Evolutionary conservation across 805 yeast species (phyloP).

Genomic region (Yamadazyma ubonensis): DNA sequence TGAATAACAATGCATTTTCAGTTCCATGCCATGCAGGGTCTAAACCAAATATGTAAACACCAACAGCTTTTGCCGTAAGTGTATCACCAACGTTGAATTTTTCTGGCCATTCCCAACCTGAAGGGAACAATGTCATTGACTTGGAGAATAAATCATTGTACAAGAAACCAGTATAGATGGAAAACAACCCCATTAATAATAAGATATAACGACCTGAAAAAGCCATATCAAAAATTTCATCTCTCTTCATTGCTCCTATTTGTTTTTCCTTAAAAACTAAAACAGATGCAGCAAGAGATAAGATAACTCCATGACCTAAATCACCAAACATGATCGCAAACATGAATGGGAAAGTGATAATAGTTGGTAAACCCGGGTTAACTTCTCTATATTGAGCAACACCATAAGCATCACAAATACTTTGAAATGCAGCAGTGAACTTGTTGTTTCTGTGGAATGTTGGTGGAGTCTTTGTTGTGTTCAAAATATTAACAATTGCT

Average conservation of each 20-base stretch:
- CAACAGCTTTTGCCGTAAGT: slow-evolving; percentile 3
- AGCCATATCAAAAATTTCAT: slow-evolving; percentile 97
- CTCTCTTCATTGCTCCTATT: slow-evolving; percentile 68
- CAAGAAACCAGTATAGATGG: slow-evolving; percentile 91
- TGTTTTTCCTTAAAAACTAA: slow-evolving; percentile 74
- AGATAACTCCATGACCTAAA: slow-evolving; percentile 89
- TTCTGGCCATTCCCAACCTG: slow-evolving; percentile 95
- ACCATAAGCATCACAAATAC: slow-evolving; percentile 94
- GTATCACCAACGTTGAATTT: slow-evolving; percentile 63
- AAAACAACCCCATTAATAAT: slow-evolving; percentile 88
- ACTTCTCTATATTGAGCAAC: slow-evolving; percentile 90
- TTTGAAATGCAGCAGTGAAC: slow-evolving; percentile 90
- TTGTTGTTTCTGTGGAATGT: slow-evolving; percentile 94
- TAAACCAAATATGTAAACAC: slow-evolving; percentile 75
- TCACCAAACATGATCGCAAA: slow-evolving; percentile 99
- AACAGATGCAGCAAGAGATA: slow-evolving; percentile 68
- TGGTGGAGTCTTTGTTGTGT: slow-evolving; percentile 87
- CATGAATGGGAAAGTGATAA: slow-evolving; percentile 96
- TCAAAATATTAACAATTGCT: slow-evolving; percentile 53
- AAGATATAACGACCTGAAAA: slow-evolving; percentile 88
- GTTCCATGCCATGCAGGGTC: slow-evolving; percentile 98
- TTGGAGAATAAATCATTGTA: slow-evolving; percentile 93
- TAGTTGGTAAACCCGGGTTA: slow-evolving; percentile 93
- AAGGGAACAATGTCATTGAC: slow-evolving; percentile 80
- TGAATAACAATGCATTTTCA: slow-evolving; percentile 83